These are phyloP conservation scores for Blastomyces gilchristii DNA, from an alignment of 2,329 filamentous ascomycete species.

Conservation along the genomic window DNA sequence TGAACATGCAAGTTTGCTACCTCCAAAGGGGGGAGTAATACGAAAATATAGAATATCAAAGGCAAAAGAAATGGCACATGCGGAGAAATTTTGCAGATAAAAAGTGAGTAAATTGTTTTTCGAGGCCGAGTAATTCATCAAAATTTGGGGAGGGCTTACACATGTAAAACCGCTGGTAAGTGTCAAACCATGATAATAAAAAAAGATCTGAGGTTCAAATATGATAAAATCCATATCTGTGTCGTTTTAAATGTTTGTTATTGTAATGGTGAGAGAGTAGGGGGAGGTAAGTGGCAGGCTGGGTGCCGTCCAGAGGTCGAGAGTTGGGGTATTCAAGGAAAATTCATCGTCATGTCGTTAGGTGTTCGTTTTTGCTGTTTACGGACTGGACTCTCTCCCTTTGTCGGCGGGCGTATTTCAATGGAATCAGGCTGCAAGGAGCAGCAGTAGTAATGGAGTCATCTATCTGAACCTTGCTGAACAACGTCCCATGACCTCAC, in stretches of 20 bases:
- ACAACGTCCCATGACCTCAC: conserved; percentile 97
- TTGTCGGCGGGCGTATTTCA: neutral
- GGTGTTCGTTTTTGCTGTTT: neutral
- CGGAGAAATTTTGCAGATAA: neutral
- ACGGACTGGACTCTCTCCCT: neutral
- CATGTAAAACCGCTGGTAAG: neutral
- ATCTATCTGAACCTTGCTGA: conserved; percentile 71
- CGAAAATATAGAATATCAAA: neutral
- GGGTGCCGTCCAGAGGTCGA: neutral
- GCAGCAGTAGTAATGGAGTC: neutral
- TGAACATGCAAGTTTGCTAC: conserved; percentile 1
- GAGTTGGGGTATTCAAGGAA: neutral
- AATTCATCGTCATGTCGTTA: neutral
- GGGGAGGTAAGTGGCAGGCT: neutral
- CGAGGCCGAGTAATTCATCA: neutral
- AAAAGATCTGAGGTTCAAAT: neutral
- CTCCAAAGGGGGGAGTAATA: neutral
- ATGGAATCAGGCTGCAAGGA: neutral
- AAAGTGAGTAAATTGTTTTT: neutral
- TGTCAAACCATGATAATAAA: neutral
- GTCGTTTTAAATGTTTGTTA: neutral
- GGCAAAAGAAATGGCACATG: neutral
- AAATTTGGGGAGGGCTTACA: neutral
- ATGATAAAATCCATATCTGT: neutral
- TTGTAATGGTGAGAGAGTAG: neutral